A percentile compares a stretch with the other conserved stretches of the same genome.
Evolutionary conservation across 352 stramenopile species (phyloP).

Genomic region (Halophytophthora batemanensis): DNA sequence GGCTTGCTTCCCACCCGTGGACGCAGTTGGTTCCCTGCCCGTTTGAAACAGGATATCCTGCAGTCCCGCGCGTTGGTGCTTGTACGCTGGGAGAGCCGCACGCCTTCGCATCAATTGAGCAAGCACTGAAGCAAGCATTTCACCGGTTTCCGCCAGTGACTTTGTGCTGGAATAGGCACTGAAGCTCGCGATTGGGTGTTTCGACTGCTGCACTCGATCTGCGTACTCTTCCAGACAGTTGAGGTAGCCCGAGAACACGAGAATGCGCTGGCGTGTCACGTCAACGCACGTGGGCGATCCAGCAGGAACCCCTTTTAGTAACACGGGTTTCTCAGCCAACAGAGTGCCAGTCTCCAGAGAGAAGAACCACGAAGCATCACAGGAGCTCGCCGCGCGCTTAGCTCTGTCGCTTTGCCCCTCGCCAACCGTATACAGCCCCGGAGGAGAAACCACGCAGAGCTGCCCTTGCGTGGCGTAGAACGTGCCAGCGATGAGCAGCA

Average conservation of each 20-base stretch:
- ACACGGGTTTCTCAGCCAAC: constrained; percentile 29
- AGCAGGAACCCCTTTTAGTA: constrained; percentile 57
- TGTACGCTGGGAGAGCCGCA: constrained; percentile 42
- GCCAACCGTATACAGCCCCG: constrained; percentile 42
- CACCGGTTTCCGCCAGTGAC: constrained; percentile 26
- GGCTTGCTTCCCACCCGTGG: constrained; percentile 11
- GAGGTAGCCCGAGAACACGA: constrained; percentile 68
- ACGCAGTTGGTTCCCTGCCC: constrained; percentile 21
- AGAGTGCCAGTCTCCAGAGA: constrained; percentile 41
- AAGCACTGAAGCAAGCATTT: constrained; percentile 31
- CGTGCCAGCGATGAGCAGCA: constrained; percentile 67
- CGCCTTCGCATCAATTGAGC: constrained; percentile 31
- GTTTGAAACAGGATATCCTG: constrained; percentile 49
- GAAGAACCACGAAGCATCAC: constrained; percentile 73
- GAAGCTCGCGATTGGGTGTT: neutral
- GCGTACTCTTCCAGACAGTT: constrained; percentile 66
- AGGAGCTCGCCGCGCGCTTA: constrained; percentile 43
- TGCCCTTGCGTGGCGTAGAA: constrained; percentile 62
- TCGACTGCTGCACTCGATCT: constrained; percentile 5
- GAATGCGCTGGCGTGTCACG: constrained; percentile 33
- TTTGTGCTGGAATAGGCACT: constrained; percentile 1
- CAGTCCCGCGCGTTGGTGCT: constrained; percentile 37
- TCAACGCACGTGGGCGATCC: constrained; percentile 69
- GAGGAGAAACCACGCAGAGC: constrained; percentile 64
- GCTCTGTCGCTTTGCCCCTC: constrained; percentile 35